Evolutionary conservation across 1,139 yeast genomes (phyloP).

Genomic region (Entelexis paramagnoliae): DNA sequence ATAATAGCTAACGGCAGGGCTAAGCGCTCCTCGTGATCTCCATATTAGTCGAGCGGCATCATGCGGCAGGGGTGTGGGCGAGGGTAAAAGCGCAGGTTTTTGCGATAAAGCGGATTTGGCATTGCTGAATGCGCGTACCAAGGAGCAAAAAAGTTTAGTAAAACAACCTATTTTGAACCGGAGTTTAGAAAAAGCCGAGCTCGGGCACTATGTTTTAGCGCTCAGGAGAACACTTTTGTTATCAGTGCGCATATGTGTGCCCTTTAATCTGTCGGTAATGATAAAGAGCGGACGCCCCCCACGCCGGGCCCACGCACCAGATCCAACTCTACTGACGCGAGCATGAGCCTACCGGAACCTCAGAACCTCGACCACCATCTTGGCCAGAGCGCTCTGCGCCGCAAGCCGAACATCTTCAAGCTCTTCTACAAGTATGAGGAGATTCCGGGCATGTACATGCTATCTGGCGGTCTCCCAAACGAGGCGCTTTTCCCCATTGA

Average conservation of each 20-base stretch:
- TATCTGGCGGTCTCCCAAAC: conserved; percentile 26
- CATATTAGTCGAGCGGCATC: neutral
- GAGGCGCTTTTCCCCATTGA: conserved; percentile 24
- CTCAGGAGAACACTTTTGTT: conserved; percentile 2
- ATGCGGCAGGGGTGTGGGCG: conserved; percentile 2
- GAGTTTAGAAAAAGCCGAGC: conserved; percentile 8
- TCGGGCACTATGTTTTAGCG: conserved; percentile 4
- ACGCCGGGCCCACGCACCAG: neutral
- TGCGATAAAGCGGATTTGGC: conserved; percentile 2
- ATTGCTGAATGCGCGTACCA: neutral
- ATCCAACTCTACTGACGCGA: neutral
- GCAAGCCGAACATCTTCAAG: conserved; percentile 64
- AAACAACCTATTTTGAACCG: conserved; percentile 3
- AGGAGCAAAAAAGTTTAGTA: conserved; percentile 8
- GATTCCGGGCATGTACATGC: conserved; percentile 46
- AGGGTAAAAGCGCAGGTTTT: neutral
- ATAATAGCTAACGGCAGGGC: conserved; percentile 5
- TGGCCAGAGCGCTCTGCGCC: conserved; percentile 57
- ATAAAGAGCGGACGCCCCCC: conserved; percentile 2
- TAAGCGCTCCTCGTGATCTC: neutral
- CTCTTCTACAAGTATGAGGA: conserved; percentile 61
- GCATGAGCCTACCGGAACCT: conserved; percentile 14
- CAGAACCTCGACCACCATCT: conserved; percentile 55
- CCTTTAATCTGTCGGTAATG: neutral
- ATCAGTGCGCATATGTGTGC: conserved; percentile 7